These are phyloP conservation scores for Cryptosporidium baileyi DNA, from an alignment of 169 alveolate genomes.

Conservation along the genomic window DNA sequence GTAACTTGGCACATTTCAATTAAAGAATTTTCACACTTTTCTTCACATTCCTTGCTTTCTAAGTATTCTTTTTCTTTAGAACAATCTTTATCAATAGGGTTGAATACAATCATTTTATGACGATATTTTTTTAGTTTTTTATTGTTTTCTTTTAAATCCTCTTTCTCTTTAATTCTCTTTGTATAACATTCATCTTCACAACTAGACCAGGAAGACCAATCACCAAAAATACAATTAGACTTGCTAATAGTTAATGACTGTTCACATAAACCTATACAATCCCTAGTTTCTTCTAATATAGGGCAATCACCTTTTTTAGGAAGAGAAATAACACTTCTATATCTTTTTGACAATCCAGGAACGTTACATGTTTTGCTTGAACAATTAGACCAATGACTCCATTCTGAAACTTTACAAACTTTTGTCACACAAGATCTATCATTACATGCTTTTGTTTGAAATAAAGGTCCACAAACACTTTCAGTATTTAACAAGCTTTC, in stretches of 20 bases:
- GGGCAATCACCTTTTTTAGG: slow-evolving; percentile 52
- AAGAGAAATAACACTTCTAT: slow-evolving; percentile 3
- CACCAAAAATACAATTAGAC: slow-evolving; percentile 73
- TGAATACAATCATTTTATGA: slow-evolving; percentile 16
- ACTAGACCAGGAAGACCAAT: slow-evolving; percentile 76
- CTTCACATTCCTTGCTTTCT: slow-evolving; percentile 10
- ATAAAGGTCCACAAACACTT: slow-evolving; percentile 54
- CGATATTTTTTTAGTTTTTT: not conserved
- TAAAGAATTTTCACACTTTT: not conserved
- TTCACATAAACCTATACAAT: slow-evolving; percentile 26
- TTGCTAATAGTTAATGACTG: not conserved
- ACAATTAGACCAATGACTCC: slow-evolving; percentile 76
- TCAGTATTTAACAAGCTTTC: slow-evolving; percentile 21
- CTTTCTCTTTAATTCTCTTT: not conserved
- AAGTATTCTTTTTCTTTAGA: slow-evolving; percentile 1
- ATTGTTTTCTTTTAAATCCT: not conserved
- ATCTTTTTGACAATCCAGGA: slow-evolving; percentile 44
- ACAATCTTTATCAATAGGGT: slow-evolving; percentile 17
- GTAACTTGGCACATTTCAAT: slow-evolving; percentile 53
- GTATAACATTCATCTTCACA: slow-evolving; percentile 72
- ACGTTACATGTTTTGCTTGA: slow-evolving; percentile 6
- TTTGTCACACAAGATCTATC: slow-evolving; percentile 48
- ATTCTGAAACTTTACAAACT: slow-evolving; percentile 74
- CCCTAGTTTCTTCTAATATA: slow-evolving; percentile 20
- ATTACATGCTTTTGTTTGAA: slow-evolving; percentile 37